Percentiles rank a stretch among this genome's conserved stretches.
Conservation (phyloP, 2,329 filamentous ascomycete genomes). For the Fusarium sp. region DNA sequence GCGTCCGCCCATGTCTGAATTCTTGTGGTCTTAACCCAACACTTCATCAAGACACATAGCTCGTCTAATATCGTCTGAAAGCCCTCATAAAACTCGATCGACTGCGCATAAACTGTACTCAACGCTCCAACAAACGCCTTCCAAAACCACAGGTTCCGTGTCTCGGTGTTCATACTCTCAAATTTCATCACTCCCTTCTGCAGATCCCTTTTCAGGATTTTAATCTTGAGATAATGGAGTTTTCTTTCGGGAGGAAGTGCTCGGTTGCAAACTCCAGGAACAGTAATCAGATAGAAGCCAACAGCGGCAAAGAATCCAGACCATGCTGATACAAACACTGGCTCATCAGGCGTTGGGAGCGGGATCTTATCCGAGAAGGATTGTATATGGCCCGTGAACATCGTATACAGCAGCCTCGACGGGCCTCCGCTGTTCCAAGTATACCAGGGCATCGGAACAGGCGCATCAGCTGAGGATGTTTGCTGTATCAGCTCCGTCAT, state of each 20-base stretch:
- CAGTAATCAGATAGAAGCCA: background rate
- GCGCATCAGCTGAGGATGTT: rapidly evolving
- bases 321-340: background rate
- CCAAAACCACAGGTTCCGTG: background rate
- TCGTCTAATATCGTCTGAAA: background rate
- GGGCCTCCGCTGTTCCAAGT: background rate
- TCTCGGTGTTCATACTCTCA: background rate
- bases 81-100: background rate
- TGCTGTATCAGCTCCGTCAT: background rate
- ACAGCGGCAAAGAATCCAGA: background rate
- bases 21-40: background rate
- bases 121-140: background rate
- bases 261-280: background rate
- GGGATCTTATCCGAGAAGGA: background rate
- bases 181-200: background rate
- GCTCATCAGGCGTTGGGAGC: background rate
- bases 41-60: background rate
- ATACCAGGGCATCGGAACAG: background rate
- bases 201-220: background rate
- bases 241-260: background rate
- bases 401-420: background rate
- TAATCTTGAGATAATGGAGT: background rate
- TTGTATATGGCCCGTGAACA: background rate
- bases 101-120: background rate
- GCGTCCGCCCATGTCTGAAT: background rate